phyloP scores from a whole-genome alignment of 2,329 filamentous ascomycete species.

The Colletotrichum sidae region DNA sequence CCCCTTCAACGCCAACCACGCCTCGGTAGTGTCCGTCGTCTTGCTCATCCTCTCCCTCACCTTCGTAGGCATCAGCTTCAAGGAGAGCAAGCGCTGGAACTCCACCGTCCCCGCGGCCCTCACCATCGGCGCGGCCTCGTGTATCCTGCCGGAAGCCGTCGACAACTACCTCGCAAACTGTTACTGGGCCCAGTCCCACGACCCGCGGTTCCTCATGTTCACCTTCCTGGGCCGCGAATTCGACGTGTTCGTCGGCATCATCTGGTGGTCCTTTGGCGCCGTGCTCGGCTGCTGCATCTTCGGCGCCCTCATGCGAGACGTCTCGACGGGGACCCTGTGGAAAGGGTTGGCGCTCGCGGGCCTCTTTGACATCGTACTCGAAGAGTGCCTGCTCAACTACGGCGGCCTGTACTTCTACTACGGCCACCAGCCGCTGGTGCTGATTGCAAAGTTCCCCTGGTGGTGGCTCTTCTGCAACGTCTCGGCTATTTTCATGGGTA shows the following conservation, averaged over 20 bases:
- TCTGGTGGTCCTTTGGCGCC: conserved; percentile 23
- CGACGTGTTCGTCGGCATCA: conserved; percentile 19
- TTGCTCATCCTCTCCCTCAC: neutral
- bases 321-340: conserved; percentile 1
- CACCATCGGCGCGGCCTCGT: conserved; percentile 8
- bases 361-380: conserved; percentile 10
- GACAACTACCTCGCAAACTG: conserved; percentile 16
- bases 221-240: conserved; percentile 12
- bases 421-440: conserved; percentile 22
- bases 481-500: conserved; percentile 16
- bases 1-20: conserved; percentile 3
- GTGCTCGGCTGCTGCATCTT: conserved; percentile 15
- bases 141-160: conserved; percentile 4
- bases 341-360: neutral
- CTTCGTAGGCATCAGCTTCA: conserved; percentile 8
- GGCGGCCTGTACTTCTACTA: conserved; percentile 18
- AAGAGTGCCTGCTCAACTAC: conserved; percentile 22
- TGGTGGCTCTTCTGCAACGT: conserved; percentile 31
- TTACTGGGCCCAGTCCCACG: conserved; percentile 11
- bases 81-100: conserved; percentile 9
- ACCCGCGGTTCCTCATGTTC: conserved; percentile 11
- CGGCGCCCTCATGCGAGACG: conserved; percentile 7
- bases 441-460: conserved; percentile 5
- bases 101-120: neutral
- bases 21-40: conserved; percentile 2